phyloP scores from a whole-genome alignment of 495 filamentous ascomycete genomes.

The Aspergillus heteromorphus region DNA sequence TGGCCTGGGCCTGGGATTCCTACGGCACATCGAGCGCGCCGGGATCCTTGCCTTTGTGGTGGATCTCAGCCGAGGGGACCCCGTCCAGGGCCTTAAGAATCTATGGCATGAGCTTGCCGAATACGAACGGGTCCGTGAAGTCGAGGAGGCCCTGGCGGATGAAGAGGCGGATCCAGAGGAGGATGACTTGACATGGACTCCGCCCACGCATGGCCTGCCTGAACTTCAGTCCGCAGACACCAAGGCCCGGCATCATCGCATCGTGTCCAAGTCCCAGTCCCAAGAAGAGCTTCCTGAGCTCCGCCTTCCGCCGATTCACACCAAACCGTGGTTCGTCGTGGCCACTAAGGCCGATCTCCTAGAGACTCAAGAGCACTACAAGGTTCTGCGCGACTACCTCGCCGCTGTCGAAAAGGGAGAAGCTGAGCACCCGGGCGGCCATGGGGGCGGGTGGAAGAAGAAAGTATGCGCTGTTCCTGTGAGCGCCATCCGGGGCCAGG shows the following conservation, averaged over 20 bases:
- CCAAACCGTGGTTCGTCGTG: conserved; percentile 95
- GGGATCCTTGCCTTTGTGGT: conserved; percentile 89
- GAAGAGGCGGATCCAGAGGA: conserved; percentile 52
- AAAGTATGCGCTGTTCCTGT: conserved; percentile 70
- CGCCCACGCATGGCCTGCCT: conserved; percentile 19
- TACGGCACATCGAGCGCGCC: conserved; percentile 91
- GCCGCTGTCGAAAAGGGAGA: conserved; percentile 51
- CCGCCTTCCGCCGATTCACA: conserved; percentile 59
- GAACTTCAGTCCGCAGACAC: conserved; percentile 16
- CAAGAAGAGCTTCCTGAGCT: conserved; percentile 27
- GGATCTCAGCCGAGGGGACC: conserved; percentile 75
- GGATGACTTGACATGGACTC: conserved; percentile 21
- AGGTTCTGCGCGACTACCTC: conserved; percentile 61
- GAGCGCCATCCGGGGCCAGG: conserved; percentile 81
- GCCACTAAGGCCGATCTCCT: conserved; percentile 90
- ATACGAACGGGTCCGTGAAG: conserved; percentile 70
- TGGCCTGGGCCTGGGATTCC: conserved; percentile 84
- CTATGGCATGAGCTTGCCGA: conserved; percentile 86
- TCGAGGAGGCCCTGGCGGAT: conserved; percentile 44
- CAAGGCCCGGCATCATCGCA: background rate
- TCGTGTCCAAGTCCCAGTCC: conserved; percentile 6
- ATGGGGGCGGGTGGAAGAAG: conserved; percentile 60
- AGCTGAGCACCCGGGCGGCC: conserved; percentile 64
- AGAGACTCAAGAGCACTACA: conserved; percentile 72
- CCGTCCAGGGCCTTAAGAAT: conserved; percentile 66